Percentiles rank a stretch among this genome's conserved stretches.
phyloP scores from a whole-genome alignment of 2,329 filamentous ascomycete species.

The Dactylellina haptotyla region DNA sequence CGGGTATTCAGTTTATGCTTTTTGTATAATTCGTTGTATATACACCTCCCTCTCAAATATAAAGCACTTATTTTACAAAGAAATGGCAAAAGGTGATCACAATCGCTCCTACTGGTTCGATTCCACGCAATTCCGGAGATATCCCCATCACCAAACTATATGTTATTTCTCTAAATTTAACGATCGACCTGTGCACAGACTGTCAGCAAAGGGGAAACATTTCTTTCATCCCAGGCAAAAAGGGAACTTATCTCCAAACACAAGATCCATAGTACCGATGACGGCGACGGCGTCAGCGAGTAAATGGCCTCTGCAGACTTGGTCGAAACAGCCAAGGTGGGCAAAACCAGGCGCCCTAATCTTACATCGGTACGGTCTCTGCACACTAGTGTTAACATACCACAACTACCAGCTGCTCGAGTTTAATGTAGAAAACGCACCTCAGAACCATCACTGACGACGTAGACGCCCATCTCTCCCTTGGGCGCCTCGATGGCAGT shows the following conservation, averaged over 20 bases:
- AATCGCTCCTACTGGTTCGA: not conserved
- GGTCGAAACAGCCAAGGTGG: conserved; percentile 92
- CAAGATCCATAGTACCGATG: conserved; percentile 82
- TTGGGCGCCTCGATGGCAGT: conserved; percentile 98
- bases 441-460: conserved; percentile 96
- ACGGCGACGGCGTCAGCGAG: conserved; percentile 90
- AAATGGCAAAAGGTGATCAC: conserved; percentile 19
- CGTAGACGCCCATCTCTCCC: conserved; percentile 98
- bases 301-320: conserved; percentile 89
- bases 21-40: conserved; percentile 30
- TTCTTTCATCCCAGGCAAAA: not conserved
- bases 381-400: conserved; percentile 12
- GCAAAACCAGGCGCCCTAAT: conserved; percentile 97
- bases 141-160: not conserved
- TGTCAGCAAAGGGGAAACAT: conserved; percentile 21
- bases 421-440: conserved; percentile 1
- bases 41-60: conserved; percentile 28
- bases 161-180: conserved; percentile 9
- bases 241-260: conserved; percentile 74
- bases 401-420: not conserved
- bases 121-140: not conserved
- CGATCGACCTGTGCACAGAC: conserved; percentile 54
- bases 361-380: conserved; percentile 90
- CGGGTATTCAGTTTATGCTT: conserved; percentile 7
- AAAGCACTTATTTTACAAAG: conserved; percentile 52